Base-by-base conservation (phyloP, 1,139 yeast genomes). In the Zygoascus meyerae region DNA sequence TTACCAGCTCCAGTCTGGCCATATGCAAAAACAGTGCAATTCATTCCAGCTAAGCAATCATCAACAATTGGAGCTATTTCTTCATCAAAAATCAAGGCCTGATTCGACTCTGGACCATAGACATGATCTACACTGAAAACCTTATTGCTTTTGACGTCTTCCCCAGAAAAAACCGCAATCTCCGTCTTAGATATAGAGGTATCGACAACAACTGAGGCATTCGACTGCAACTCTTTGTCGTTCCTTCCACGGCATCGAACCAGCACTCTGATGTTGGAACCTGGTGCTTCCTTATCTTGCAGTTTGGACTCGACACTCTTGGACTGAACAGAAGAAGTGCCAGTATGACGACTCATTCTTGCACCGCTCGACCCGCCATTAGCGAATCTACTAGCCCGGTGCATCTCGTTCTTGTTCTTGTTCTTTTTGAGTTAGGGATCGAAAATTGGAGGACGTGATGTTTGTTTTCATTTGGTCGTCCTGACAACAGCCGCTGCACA, bases 1-100 rank as follows among this genome's bases (percentile, higher is more conserved):
- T 86, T 86, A 2, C 95, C 95, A 0, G 95, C 83, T 8, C 95
- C 95, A 0, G 95, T 86, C 65, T 86, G 95, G 8, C 95, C 95
- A 62, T 86, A 86, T 0, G 95, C 95, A 57, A 86, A 74, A 3
- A 87, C 74, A 0, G 95, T 85, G 48, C 89, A 87, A 48, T 59
- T 62, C 57, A 59, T 55, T 8, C 87, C 87, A 37, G 69, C 65
- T 44, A 81, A 55, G 61, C 81, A 75, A 54, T 83, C 89, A 21
- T 70, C 67, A 35, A 83, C 72, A 47, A 78, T 71, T 32, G 84
- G 83, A 29, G 71, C 61, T 0, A 83, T 86, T 8, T 79, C 79
- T 28, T 77, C 75, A 12, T 78, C 75, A 54, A 78, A 83, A 0
- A 83, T 59, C 54, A 74, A 65, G 44, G 69, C 69, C 62, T 83